Evolutionary conservation across 208 protist species (phyloP), one percentile per base, ranked within the genome.

Genomic region (Trypanosoma avium): DNA sequence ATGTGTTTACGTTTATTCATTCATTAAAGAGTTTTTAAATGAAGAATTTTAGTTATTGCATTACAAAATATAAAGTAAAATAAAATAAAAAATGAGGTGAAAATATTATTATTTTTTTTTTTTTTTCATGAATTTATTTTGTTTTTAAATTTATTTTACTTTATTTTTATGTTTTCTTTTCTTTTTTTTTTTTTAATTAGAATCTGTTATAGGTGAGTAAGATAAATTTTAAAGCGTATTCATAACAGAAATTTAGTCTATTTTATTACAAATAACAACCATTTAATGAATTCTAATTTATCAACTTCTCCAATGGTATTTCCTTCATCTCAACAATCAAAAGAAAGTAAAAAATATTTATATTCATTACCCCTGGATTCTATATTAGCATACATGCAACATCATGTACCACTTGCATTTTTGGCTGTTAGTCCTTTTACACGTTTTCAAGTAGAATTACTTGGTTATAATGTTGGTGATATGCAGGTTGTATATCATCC

Each of bases 1-100:
- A 88, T 17, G 27, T 90, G 19, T 43, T 78, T n/a, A 48, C 38
- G 19, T 92, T 87, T 56, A 79, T 93, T 19, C 77, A 83, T 42
- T 70, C 76, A 38, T 78, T 89, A 46, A 38, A 62, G 49, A 8
- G 22, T 36, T 32, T 27, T 26, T 53, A 30, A n/a, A n/a, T n/a
- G n/a, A n/a, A n/a, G n/a, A n/a, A n/a, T n/a, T n/a, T n/a, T n/a
- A n/a, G n/a, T n/a, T n/a, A n/a, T n/a, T n/a, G n/a, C n/a, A n/a
- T n/a, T n/a, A n/a, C n/a, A n/a, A n/a, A n/a, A n/a, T n/a, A n/a
- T n/a, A n/a, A n/a, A n/a, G n/a, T n/a, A n/a, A n/a, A n/a, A n/a
- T n/a, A n/a, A 42, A 13, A 42, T 42, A 38, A 38, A 38, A 42
- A n/a, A 9, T 15, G 10, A 9, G 7, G 4, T n/a, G 36, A 42